These are phyloP conservation scores for Mortierella antarctica DNA, from an alignment of 192 early-diverging fungal genomes.

Conservation along the genomic window DNA sequence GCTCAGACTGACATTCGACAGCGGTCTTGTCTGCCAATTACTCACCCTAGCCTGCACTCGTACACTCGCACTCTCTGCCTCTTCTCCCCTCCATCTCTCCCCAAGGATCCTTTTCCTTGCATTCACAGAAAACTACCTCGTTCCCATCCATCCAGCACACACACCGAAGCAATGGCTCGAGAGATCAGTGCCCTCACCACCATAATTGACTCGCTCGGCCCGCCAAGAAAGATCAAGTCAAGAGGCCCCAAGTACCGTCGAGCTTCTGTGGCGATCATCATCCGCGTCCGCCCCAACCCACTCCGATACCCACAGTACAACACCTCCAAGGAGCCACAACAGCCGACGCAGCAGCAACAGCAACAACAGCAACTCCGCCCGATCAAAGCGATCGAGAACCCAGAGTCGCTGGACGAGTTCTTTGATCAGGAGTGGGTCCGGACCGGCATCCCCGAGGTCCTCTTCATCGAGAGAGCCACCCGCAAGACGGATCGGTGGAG, in stretches of 20 bases:
- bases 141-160: neutral
- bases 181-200: conserved; percentile 39
- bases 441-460: conserved; percentile 53
- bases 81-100: neutral
- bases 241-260: conserved; percentile 49
- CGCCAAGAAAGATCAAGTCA: conserved; percentile 46
- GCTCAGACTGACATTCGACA: conserved; percentile 1
- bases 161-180: conserved; percentile 22
- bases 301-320: conserved; percentile 31
- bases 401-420: conserved; percentile 54
- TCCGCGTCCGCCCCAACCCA: conserved; percentile 51
- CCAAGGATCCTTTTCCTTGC: neutral
- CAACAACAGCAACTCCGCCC: conserved; percentile 27
- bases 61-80: neutral
- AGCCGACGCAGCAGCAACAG: neutral
- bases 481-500: conserved; percentile 60
- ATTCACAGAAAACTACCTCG: neutral
- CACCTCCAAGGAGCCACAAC: conserved; percentile 1
- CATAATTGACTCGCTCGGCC: conserved; percentile 53
- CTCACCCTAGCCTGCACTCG: neutral
- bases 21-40: neutral
- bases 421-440: conserved; percentile 53
- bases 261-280: conserved; percentile 56
- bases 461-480: conserved; percentile 56
- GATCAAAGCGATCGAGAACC: conserved; percentile 45